Evolutionary conservation across 73 alveolate species (phyloP), one percentile per base, ranked within the genome.

Genomic region (Effrenium voratum): DNA sequence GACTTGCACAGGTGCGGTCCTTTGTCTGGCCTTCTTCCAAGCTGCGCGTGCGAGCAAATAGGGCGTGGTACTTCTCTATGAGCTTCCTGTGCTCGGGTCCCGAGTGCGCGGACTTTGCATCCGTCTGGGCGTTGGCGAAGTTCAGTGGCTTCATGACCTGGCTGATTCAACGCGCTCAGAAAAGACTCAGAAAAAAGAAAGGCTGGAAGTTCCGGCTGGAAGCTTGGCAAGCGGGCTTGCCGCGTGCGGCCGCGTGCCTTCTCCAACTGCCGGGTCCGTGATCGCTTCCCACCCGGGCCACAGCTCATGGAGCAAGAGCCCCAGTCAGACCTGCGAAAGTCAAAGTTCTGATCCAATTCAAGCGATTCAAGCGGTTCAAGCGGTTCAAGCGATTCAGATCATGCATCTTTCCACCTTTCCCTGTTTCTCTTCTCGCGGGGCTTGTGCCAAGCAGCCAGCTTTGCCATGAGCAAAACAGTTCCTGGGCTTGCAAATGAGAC

Each of bases 251-350:
- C 1, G 0, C 46, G 46, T 15, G 87, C 97, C 97, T 68, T 41
- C 44, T 32, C 45, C 97, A 90, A 1, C 10, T 34, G 44, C 5
- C 97, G 73, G 19, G 52, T 34, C 22, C 97, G 97, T 26, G 66
- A 45, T 47, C 97, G 70, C 87, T 70, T 90, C 30, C 97, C 97
- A 24, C 97, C 97, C 40, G 86, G 80, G 40, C 97, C 97, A 44
- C 97, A 90, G 52, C 76, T 63, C 72, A 76, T 76, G 68, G 97
- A 90, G 83, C 97, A 90, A 2, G 88, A 59, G 45, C 97, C 83
- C 97, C 97, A 90, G n/a, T 15, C 30, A 4, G 97, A 90, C 97
- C 97, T 90, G n/a, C n/a, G n/a, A n/a, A n/a, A n/a, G n/a, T n/a
- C n/a, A n/a, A n/a, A n/a, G n/a, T n/a, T n/a, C n/a, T n/a, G n/a